Evolutionary conservation across 176 grass and related monocot genomes (phyloP), one percentile per base, ranked within the genome.

Genomic region (Stipa capillata): DNA sequence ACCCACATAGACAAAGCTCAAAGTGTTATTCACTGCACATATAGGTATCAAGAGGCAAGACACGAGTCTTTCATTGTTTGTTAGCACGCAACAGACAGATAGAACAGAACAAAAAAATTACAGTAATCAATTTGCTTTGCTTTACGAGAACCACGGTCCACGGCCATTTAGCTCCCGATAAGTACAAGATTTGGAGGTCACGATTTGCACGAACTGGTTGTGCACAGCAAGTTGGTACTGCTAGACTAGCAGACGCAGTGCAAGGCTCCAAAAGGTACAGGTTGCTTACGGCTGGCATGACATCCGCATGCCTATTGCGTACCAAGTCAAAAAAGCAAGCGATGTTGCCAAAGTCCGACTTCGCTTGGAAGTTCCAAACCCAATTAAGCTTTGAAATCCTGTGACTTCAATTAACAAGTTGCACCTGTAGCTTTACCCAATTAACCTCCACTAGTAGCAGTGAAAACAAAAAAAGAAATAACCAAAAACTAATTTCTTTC

Each of bases 271-370:
- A 88, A 80, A 84, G 20, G 86, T 28, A 21, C 42, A 61, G 39
- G 81, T 68, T 60, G 81, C 62, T 88, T 84, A 69, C 68, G 76
- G 76, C 61, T 52, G 81, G 69, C 70, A 70, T 67, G 80, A 79
- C 64, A n/a, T 23, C 61, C 52, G 77, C 62, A 73, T n/a, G 56
- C 36, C n/a, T n/a, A n/a, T n/a, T 15, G 81, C 73, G 60, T 79
- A 43, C 77, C 71, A 20, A 76, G 82, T 89, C 82, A 89, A 89
- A 89, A 89, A 72, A 81, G 59, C n/a, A 44, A 28, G 70, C 35
- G n/a, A 42, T 9, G 77, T 53, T 63, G 70, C 77, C 84, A 61
- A 89, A 85, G 77, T 85, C 82, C 77, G 56, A 85, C 87, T 89
- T 85, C 11, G 71, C 71, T 76, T 85, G 87, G 82, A n/a, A 81